A percentile compares a stretch with the other conserved stretches of the same genome.
Evolutionary conservation across 306 rosid genomes (phyloP).

Genomic region (Cucumis hystrix): DNA sequence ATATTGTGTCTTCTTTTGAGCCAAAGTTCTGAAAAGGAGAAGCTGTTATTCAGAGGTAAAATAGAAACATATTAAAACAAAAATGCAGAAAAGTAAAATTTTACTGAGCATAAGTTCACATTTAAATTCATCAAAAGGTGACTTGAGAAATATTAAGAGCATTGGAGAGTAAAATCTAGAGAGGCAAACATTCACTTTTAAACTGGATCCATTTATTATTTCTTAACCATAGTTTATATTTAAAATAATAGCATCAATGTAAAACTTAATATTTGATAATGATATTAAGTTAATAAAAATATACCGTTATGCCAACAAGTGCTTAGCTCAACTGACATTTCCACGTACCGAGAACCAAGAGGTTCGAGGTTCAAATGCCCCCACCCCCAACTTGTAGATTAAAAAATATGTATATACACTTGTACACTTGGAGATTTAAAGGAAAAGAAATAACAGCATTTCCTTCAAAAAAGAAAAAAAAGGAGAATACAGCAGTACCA

Average conservation of each 20-base stretch:
- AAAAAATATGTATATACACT: neutral
- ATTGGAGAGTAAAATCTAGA: neutral
- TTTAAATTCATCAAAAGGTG: neutral
- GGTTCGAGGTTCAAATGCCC: no score
- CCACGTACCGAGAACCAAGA: no score
- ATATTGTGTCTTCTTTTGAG: slow-evolving; percentile 27
- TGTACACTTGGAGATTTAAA: neutral
- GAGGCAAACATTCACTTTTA: neutral
- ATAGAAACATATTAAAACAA: neutral
- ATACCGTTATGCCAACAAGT: no score
- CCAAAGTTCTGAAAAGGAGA: slow-evolving; percentile 36
- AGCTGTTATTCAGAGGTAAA: neutral
- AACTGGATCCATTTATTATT: neutral
- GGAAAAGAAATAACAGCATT: neutral
- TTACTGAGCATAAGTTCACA: neutral
- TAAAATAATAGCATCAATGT: neutral
- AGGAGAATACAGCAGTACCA: neutral
- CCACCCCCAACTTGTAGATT: no score
- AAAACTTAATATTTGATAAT: neutral
- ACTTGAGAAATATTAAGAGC: neutral
- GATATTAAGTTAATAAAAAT: no score
- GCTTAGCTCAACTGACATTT: no score
- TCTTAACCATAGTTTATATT: neutral
- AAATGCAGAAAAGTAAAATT: neutral
- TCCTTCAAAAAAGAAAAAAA: neutral